phyloP scores from a whole-genome alignment of 2,329 filamentous ascomycete species.

The Epichloe gansuensis region DNA sequence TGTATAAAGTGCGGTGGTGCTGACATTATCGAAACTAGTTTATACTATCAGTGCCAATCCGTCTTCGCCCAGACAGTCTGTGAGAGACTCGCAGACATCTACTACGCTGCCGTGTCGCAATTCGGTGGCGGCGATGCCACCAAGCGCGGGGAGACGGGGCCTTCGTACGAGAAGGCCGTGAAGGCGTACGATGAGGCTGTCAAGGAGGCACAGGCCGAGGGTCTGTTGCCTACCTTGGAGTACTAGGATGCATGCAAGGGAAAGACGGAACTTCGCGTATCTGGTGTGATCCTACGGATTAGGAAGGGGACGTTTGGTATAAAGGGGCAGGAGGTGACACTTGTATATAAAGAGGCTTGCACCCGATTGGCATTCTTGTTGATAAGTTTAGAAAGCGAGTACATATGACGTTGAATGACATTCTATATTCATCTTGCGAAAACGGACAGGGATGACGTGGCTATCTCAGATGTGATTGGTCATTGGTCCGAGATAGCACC shows the following conservation, averaged over 20 bases:
- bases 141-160: conserved; percentile 16
- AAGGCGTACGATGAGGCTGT: conserved; percentile 23
- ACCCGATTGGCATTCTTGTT: neutral
- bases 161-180: conserved; percentile 23
- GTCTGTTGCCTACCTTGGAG: conserved; percentile 15
- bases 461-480: too few species aligned
- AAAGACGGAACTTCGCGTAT: neutral
- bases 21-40: conserved; percentile 10
- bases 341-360: neutral
- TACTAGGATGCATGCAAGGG: neutral
- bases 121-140: conserved; percentile 24
- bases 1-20: too few species aligned
- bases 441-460: too few species aligned
- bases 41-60: conserved; percentile 24
- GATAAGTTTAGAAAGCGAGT: neutral
- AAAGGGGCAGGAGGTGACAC: too few species aligned
- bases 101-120: conserved; percentile 25
- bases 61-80: conserved; percentile 15
- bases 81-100: conserved; percentile 26
- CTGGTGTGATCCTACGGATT: too few species aligned
- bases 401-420: neutral
- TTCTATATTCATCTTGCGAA: neutral
- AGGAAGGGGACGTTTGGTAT: too few species aligned
- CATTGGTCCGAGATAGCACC: too few species aligned
- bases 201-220: conserved; percentile 22